Conservation (phyloP, 768 basidiomycete species). For the Tulasnella sp. region DNA sequence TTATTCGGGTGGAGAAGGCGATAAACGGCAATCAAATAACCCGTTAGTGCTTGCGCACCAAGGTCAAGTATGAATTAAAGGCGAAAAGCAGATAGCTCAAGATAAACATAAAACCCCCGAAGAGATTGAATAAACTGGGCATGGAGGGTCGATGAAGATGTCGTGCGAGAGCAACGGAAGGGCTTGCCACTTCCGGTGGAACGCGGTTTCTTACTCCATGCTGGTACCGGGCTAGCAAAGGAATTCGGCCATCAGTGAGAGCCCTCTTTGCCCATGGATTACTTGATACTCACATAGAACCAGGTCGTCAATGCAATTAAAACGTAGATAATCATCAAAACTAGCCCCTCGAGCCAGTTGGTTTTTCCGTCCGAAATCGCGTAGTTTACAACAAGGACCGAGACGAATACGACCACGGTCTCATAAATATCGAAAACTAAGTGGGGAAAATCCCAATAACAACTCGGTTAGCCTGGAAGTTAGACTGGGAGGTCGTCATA, state of each 20-base stretch:
- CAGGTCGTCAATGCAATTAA: conserved; percentile 26
- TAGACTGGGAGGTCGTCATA: conserved; percentile 15
- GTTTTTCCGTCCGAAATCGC: conserved; percentile 76
- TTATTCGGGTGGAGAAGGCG: not conserved
- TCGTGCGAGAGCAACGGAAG: not conserved
- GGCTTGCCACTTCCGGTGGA: not conserved
- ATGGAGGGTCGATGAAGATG: not conserved
- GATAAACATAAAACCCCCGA: not conserved
- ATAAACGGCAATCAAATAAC: not conserved
- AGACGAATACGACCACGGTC: conserved; percentile 24
- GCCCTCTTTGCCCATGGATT: not conserved
- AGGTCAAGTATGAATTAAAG: not conserved
- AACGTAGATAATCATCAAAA: conserved; percentile 57
- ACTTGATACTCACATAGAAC: conserved; percentile 21
- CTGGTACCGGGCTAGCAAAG: not conserved
- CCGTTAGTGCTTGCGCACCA: not conserved
- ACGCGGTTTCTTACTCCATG: not conserved
- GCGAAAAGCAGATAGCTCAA: not conserved
- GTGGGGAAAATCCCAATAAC: not conserved
- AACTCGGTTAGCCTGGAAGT: not conserved
- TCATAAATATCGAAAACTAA: conserved; percentile 26
- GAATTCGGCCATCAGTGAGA: not conserved
- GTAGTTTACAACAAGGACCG: conserved; percentile 79
- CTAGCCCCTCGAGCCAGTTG: conserved; percentile 80
- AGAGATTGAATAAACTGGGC: not conserved